Evolutionary conservation across 208 protist species (phyloP), one percentile per base, ranked within the genome.

Genomic region (Sergeia podlipaevii): DNA sequence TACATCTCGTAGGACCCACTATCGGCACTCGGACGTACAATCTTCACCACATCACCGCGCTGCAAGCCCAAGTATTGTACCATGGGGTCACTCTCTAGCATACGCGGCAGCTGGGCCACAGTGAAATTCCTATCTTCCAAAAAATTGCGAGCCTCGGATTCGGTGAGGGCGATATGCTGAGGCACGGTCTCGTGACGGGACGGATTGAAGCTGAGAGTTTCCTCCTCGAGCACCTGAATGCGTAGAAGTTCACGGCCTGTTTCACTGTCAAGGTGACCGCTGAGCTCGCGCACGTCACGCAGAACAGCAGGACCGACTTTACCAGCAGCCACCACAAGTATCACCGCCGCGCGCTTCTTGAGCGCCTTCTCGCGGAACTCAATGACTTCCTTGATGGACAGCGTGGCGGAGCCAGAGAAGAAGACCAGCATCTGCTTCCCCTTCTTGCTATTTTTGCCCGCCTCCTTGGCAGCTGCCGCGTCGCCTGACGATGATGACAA

Each of bases 1-100:
- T 99, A 99, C 67, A 98, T 99, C 60, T 97, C 85, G 71, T 99
- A 99, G 1, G 93, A 74, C 11, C 97, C 97, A 24, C 96, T 97
- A 15, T 98, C 98, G 59, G 97, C 94, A 7, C 74, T 85, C 4
- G 77, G 57, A 8, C 97, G 90, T 11, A 87, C 84, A 66, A 99
- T 99, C 63, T 97, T 93, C 17, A 99, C 86, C 20, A 98, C 82
- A 59, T 96, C 77, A 15, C 96, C 95, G 26, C 75, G 66, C 20
- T 48, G 32, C 36, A 98, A 64, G 26, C 97, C 97, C 28, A 97
- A 93, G 65, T 98, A 99, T 23, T 85, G 77, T 43, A 94, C 89
- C 37, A 99, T 82, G 21, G 97, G 97, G 67, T 99, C 98, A 13
- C 49, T 77, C n/a, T 70, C 65, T 52, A 93, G 79, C 42, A 99